Evolutionary conservation across 2,329 filamentous ascomycete species (phyloP).

Genomic region (Escovopsis sp.): DNA sequence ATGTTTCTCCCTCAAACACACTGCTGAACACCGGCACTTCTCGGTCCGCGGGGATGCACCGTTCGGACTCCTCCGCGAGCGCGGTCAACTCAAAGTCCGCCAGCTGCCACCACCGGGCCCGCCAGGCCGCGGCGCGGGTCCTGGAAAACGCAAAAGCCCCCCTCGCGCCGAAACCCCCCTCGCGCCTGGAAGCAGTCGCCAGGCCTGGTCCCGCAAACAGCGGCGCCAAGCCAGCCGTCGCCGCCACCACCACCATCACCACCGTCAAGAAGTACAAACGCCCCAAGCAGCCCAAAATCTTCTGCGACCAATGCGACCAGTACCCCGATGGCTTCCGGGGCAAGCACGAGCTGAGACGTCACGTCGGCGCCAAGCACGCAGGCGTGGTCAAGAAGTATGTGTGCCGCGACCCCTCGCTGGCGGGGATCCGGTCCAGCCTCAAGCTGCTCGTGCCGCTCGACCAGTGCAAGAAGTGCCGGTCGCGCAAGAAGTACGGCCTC

Average conservation of each 20-base stretch:
- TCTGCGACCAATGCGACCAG: constrained; percentile 55
- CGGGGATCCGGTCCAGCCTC: constrained; percentile 26
- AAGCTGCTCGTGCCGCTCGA: constrained; percentile 49
- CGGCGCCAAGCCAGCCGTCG: constrained; percentile 30
- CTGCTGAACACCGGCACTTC: too few relatives aligned
- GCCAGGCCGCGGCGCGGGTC: constrained; percentile 32
- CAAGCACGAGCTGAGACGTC: constrained; percentile 65
- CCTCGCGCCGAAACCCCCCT: constrained; percentile 31
- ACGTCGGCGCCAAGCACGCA: constrained; percentile 52
- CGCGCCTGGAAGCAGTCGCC: constrained; percentile 6
- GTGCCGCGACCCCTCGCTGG: constrained; percentile 36
- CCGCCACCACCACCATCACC: too few relatives aligned
- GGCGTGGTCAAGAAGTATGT: constrained; percentile 39
- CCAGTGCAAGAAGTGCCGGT: constrained; percentile 72
- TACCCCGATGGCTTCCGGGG: constrained; percentile 70
- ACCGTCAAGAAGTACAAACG: constrained; percentile 33
- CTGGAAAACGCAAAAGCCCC: constrained; percentile 25
- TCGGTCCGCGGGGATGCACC: constrained; percentile 27
- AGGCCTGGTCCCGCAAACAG: constrained; percentile 13
- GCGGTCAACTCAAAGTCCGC: constrained; percentile 28
- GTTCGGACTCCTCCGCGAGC: constrained; percentile 32
- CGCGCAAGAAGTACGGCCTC: constrained; percentile 66
- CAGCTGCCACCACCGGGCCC: constrained; percentile 29
- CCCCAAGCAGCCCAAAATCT: constrained; percentile 56
- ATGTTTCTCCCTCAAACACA: too few relatives aligned